phyloP scores from a whole-genome alignment of 306 rosid genomes.

The Betula pendula region DNA sequence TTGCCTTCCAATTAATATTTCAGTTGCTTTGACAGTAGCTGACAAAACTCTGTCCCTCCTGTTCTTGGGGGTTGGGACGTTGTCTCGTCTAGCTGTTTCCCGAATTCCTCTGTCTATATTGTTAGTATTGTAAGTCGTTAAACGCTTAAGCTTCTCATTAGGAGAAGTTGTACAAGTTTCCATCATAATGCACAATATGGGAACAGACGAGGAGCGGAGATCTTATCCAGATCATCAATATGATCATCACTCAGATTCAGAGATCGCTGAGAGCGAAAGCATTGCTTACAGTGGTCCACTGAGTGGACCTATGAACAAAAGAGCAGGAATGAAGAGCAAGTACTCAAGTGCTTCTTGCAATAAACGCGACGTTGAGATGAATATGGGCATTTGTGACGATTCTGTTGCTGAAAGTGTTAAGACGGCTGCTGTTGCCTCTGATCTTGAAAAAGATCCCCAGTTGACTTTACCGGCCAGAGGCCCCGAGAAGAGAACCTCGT shows the following conservation, averaged over 20 bases:
- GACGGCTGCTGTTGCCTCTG: constrained; percentile 13
- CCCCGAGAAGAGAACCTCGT: constrained; percentile 47
- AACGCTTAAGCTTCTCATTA: background rate
- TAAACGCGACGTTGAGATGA: constrained; percentile 40
- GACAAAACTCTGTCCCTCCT: background rate
- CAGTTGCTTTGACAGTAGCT: background rate
- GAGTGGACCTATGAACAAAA: constrained; percentile 39
- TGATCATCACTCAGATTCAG: constrained; percentile 35
- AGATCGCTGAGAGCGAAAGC: constrained; percentile 37
- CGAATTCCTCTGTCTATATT: background rate
- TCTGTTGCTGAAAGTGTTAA: constrained; percentile 47
- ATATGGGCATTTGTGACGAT: constrained; percentile 48
- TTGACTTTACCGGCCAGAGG: constrained; percentile 32
- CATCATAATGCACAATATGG: constrained; percentile 22
- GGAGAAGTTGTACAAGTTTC: background rate
- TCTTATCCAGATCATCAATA: constrained; percentile 28
- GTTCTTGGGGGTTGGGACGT: background rate
- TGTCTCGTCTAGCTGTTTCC: too few species aligned
- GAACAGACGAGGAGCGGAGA: constrained; percentile 19
- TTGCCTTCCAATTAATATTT: background rate
- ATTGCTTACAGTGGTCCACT: constrained; percentile 10
- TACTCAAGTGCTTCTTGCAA: constrained; percentile 23
- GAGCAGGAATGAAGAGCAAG: constrained; percentile 32
- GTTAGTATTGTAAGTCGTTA: background rate
- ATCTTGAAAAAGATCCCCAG: constrained; percentile 30